Base-by-base conservation (phyloP, 2,329 filamentous ascomycete genomes). In the Pseudocercospora fuligena region DNA sequence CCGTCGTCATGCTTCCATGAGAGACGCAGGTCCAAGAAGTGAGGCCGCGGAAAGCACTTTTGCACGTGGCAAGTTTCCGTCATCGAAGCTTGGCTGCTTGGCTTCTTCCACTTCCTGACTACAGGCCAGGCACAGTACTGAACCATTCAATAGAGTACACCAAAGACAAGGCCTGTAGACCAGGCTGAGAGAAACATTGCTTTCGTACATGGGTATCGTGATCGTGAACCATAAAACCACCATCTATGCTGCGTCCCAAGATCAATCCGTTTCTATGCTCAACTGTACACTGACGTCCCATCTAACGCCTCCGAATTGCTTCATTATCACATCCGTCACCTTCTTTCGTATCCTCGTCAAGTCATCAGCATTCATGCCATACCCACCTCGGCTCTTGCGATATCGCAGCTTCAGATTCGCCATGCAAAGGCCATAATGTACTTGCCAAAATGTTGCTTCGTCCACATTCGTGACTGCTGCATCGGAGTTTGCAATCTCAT, bases 391-490 rank as follows among this genome's bases (percentile, higher is more conserved):
- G 69, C 81, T 83, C 4, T 66, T 69, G 53, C 66, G 81, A 77
- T 27, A 97, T 87, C 89, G 87, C 21, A 99, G 80, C 78, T 93
- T 96, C 71, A 99, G 79, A 77, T 96, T 97, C 8, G 95, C 95
- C 91, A 98, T 97, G 76, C 93, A 97, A 47, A 98, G 84, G 1
- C 94, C 94, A 78, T 98, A 97, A 80, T 99, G 95, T 14, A 97
- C 95, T 82, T 99, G 95, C 95, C 95, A 99, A 79, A 99, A 97
- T 76, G 93, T 90, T 1, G 94, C 94, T 75, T 97, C 94, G 65
- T 97, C 92, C 56, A 99, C 89, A 1, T 86, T 86, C 53, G 87
- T 86, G 27, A 98, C 89, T 63, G 87, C 86, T 1, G 91, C 88
- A 73, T 97, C 93, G 1, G 89, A 86, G 77, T 93, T 67, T 9